Evolutionary conservation across 2,329 filamentous ascomycete species (phyloP), one percentile per base, ranked within the genome.

Genomic region (Verticillium longisporum): DNA sequence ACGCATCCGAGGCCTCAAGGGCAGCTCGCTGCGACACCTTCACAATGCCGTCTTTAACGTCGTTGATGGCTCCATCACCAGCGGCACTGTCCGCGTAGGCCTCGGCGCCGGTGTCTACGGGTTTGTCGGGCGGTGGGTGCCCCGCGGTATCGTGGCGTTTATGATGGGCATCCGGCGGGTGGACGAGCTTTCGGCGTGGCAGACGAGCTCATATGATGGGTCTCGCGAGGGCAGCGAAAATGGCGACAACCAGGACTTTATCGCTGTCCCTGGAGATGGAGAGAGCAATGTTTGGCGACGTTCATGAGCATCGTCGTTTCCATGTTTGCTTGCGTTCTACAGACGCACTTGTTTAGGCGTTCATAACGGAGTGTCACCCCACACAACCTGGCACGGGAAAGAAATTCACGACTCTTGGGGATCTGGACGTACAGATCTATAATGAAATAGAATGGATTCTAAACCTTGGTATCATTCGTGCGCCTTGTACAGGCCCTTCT

Each of bases 11-110:
- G 88, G 82, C 13, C 76, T 84, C 62, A 84, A 83, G 57, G 90
- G 90, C 41, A 92, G 87, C 63, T 87, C 89, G 3, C 80, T 96
- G 55, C 83, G 91, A 36, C 87, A 90, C 65, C 81, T 99, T 60
- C 91, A 98, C 75, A 88, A 92, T 70, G 88, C 90, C 2, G 88
- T 99, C 10, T 96, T 97, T 71, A 94, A 98, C 72, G 91, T 95
- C 37, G 84, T 98, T 60, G 88, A 91, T 65, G 83, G 85, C 54
- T 83, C 80, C 18, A 79, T 83, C 66, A 83, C 82, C 32, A 80
- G 78, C 56, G 79, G 84, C 38, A 84, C 90, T 1, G 84, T 94
- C 65, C 88, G 91, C 61, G 89, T 97, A 15, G 95, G 95, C 1
- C 85, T 92, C 58, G 95, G 95, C 6, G 91, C 92, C 58, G 81